Evolutionary conservation across 768 basidiomycete genomes (phyloP), one percentile per base, ranked within the genome.

Genomic region (Suillus bovinus): DNA sequence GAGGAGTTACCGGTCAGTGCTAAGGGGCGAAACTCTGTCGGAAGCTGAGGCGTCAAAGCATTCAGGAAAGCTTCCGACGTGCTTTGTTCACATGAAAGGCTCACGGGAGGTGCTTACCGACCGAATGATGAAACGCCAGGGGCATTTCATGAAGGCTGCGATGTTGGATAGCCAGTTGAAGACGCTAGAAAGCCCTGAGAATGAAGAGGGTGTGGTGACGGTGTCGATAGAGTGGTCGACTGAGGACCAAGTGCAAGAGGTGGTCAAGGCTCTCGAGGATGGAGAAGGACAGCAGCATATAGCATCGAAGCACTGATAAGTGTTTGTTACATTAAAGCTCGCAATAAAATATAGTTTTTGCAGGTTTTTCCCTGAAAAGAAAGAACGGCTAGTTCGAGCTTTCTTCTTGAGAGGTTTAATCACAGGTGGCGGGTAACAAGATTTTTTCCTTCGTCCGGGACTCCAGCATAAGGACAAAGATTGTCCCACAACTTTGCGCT

Each of bases 101-200:
- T 69, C 78, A 22, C 72, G 78, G 47, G 79, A 83, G 31, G 68
- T 87, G 56, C 69, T 95, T 61, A 59, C 81, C 71, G 84, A 86
- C 49, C 79, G 93, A 39, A 89, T 94, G 84, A 67, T 67, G 74
- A 77, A 78, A 42, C 79, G 93, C 39, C 67, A 80, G 46, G 88
- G 87, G 0, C 94, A 96, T 73, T 96, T 90, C 66, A 91, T 95
- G 88, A 93, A 93, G 75, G 84, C 84, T 24, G 71, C 69, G 4
- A 93, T 95, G 94, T 77, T 96, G 67, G 87, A 88, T 57, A 88
- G 89, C 65, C 94, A 96, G 77, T 67, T 94, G 67, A 72, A 71
- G 10, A 86, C 89, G 52, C 70, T 95, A 66, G 89, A 94, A 76
- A 80, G 78, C 60, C 93, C 93, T 0, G 77, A 78, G 39, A 86